phyloP scores from a whole-genome alignment of 306 rosid species.

The Corylus americana region DNA sequence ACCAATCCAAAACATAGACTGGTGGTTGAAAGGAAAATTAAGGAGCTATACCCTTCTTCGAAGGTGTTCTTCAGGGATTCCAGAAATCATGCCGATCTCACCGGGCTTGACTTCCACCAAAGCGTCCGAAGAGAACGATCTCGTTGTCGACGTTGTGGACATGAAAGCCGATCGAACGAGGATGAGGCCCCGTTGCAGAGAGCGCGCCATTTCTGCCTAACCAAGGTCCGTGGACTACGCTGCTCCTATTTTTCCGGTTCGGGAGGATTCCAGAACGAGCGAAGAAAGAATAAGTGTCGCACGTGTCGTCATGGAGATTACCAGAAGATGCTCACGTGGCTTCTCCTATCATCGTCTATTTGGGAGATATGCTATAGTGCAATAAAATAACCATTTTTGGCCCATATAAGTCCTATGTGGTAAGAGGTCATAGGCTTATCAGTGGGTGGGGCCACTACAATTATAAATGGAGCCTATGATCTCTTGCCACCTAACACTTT shows the following conservation, averaged over 20 bases:
- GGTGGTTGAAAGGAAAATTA: not conserved
- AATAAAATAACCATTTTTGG: too few relatives aligned
- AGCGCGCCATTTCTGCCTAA: constrained; percentile 29
- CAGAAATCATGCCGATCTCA: constrained; percentile 34
- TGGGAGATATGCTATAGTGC: too few relatives aligned
- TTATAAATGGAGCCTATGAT: too few relatives aligned
- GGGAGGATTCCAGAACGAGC: not conserved
- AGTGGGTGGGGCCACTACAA: too few relatives aligned
- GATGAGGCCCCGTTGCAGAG: constrained; percentile 26
- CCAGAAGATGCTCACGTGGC: constrained; percentile 3
- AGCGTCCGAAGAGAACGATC: constrained; percentile 31
- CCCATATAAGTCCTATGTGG: too few relatives aligned
- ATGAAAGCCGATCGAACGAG: not conserved
- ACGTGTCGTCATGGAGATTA: not conserved
- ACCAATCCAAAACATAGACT: not conserved
- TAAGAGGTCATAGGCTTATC: too few relatives aligned
- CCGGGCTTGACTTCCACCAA: constrained; percentile 28
- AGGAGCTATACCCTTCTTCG: constrained; percentile 31
- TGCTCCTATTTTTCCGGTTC: too few relatives aligned
- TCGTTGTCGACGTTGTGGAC: not conserved
- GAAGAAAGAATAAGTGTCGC: not conserved
- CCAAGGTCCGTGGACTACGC: not conserved
- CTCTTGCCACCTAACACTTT: too few relatives aligned
- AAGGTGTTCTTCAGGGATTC: constrained; percentile 40
- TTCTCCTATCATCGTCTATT: not conserved